Evolutionary conservation across 352 stramenopile genomes (phyloP).

Genomic region (Phytopythium ostracodes): DNA sequence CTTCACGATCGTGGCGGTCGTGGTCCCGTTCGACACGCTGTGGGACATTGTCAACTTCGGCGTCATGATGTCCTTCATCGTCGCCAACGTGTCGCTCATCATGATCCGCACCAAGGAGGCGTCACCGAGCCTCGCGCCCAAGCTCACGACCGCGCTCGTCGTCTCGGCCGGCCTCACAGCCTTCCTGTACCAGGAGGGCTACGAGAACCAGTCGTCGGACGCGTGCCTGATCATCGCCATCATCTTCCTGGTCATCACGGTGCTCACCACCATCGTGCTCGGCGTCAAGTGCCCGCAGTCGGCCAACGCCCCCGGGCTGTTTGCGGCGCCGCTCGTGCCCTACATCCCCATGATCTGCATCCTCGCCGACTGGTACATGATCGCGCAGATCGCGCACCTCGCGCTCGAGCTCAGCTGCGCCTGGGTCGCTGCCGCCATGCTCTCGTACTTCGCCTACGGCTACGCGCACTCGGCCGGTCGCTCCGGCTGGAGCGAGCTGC

Average conservation of each 20-base stretch:
- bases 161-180: constrained; percentile 29
- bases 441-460: constrained; percentile 49
- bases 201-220: constrained; percentile 35
- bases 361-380: constrained; percentile 44
- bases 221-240: constrained; percentile 38
- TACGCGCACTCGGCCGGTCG: constrained; percentile 34
- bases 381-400: constrained; percentile 37
- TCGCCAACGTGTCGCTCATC: constrained; percentile 74
- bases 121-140: constrained; percentile 41
- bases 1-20: constrained; percentile 63
- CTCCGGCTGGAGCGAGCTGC: constrained; percentile 32
- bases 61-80: constrained; percentile 87
- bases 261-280: constrained; percentile 28
- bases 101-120: constrained; percentile 59
- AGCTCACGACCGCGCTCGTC: constrained; percentile 44
- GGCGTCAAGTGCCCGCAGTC: constrained; percentile 36
- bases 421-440: constrained; percentile 32
- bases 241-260: constrained; percentile 34
- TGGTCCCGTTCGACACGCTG: constrained; percentile 74
- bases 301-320: constrained; percentile 24
- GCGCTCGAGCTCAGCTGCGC: constrained; percentile 29
- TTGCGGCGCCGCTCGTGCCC: constrained; percentile 38
- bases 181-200: constrained; percentile 76
- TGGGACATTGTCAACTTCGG: constrained; percentile 89
- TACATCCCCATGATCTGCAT: constrained; percentile 41